Percentiles rank a stretch among this genome's conserved stretches.
phyloP scores from a whole-genome alignment of 768 basidiomycete genomes.

The Calvatia gigantea region DNA sequence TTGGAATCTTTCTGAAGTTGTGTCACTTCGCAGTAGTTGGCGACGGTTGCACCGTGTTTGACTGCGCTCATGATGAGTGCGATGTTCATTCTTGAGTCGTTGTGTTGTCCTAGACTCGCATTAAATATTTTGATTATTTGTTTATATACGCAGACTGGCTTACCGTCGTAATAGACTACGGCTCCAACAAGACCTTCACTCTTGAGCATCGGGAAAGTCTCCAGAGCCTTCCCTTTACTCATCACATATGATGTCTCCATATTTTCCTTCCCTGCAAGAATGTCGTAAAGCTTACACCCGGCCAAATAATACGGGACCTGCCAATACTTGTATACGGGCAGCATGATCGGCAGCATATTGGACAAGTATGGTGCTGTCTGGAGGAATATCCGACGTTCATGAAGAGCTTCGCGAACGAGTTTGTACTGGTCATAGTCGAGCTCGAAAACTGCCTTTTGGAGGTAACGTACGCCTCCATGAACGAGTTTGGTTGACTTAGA shows the following conservation, averaged over 20 bases:
- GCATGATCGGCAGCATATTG: conserved; percentile 93
- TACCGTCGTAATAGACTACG: conserved; percentile 96
- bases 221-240: conserved; percentile 90
- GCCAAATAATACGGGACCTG: conserved; percentile 95
- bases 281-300: conserved; percentile 95
- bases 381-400: conserved; percentile 90
- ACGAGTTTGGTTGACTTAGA: conserved; percentile 98
- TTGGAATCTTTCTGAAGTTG: conserved; percentile 63
- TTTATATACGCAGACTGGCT: conserved; percentile 13
- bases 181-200: conserved; percentile 68
- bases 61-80: conserved; percentile 94
- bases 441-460: conserved; percentile 95
- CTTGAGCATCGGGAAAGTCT: conserved; percentile 90
- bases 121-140: not conserved
- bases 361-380: conserved; percentile 95
- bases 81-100: conserved; percentile 98
- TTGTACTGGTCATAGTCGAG: conserved; percentile 97
- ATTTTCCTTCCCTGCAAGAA: conserved; percentile 93
- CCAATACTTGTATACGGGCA: conserved; percentile 99
- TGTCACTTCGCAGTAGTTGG: conserved; percentile 89
- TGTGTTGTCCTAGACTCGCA: conserved; percentile 81
- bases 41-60: conserved; percentile 80
- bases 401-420: conserved; percentile 91
- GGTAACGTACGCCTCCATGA: conserved; percentile 95
- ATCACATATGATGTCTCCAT: conserved; percentile 96